Conservation (phyloP, 208 protist genomes). For the Entamoeba invadens region DNA sequence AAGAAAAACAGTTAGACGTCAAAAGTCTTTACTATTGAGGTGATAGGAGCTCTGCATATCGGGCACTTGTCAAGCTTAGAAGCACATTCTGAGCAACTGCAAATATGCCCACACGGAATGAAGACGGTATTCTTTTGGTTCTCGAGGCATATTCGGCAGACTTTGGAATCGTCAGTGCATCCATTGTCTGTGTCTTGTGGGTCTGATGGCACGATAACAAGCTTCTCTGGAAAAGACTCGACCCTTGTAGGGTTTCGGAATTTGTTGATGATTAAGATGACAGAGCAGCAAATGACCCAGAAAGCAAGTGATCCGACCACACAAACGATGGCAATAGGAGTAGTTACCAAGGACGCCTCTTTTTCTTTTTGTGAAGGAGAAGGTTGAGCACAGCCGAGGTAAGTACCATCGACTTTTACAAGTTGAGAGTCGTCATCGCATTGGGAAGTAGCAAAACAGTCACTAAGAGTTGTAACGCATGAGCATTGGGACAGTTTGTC, state of each 20-base stretch:
- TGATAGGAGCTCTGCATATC: background rate
- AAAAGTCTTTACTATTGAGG: background rate
- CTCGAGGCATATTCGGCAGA: background rate
- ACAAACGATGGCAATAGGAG: background rate
- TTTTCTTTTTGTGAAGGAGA: background rate
- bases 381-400: background rate
- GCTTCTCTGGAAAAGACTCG: background rate
- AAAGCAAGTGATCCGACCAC: background rate
- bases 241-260: background rate
- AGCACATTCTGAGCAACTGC: background rate
- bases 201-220: background rate
- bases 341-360: background rate
- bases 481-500: background rate
- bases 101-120: background rate
- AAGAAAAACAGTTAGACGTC: background rate
- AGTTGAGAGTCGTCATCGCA: background rate
- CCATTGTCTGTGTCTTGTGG: background rate
- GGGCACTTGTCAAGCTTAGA: background rate
- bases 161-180: background rate
- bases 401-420: background rate
- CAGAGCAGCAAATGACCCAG: background rate
- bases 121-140: background rate
- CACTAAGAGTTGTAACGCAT: background rate
- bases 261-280: background rate
- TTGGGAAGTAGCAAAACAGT: background rate